phyloP scores from a whole-genome alignment of 495 filamentous ascomycete species.

The Podospora australis region DNA sequence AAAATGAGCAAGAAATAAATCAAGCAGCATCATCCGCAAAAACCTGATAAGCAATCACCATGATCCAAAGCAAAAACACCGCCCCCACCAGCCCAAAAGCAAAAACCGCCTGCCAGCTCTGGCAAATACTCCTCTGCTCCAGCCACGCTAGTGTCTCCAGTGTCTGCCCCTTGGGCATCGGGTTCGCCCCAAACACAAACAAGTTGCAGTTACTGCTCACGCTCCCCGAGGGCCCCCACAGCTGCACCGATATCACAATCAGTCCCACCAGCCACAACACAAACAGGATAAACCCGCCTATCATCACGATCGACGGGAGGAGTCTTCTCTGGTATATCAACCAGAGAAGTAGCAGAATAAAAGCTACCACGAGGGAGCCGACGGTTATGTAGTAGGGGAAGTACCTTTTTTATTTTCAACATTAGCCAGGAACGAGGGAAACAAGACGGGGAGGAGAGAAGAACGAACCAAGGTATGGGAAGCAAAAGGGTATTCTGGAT shows the following conservation, averaged over 20 bases:
- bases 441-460: not conserved
- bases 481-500: slow-evolving; percentile 67
- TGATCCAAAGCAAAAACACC: slow-evolving; percentile 90
- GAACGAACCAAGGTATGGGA: slow-evolving; percentile 72
- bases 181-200: slow-evolving; percentile 51
- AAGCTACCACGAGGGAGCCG: slow-evolving; percentile 61
- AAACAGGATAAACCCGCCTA: slow-evolving; percentile 90
- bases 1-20: not conserved
- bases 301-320: slow-evolving; percentile 81
- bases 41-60: slow-evolving; percentile 87
- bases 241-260: slow-evolving; percentile 82
- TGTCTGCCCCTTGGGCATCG: slow-evolving; percentile 52
- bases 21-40: slow-evolving; percentile 41
- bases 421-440: not conserved
- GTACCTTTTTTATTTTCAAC: slow-evolving; percentile 77
- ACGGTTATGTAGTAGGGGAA: slow-evolving; percentile 86
- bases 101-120: slow-evolving; percentile 59
- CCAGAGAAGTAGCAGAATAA: slow-evolving; percentile 63
- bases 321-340: slow-evolving; percentile 74
- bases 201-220: slow-evolving; percentile 75
- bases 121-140: slow-evolving; percentile 80
- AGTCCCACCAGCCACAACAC: slow-evolving; percentile 86
- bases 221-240: slow-evolving; percentile 72
- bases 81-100: slow-evolving; percentile 69
- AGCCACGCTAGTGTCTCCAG: slow-evolving; percentile 75